Base-by-base conservation (phyloP, 106 monocot genomes). In the Posidonia australis region DNA sequence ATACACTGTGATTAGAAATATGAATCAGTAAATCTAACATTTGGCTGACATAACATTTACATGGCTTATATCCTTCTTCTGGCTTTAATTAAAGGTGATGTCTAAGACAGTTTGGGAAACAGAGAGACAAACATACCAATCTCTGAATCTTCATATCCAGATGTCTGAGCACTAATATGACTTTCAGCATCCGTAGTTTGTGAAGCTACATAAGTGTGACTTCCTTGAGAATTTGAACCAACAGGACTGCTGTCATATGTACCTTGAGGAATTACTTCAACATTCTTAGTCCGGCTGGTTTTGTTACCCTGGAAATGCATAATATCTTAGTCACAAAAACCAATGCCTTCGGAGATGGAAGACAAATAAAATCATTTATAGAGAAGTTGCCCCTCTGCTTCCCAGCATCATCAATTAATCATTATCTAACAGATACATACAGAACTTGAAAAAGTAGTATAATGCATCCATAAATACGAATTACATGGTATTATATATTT, bases 1-100 rank as follows among this genome's bases (percentile, higher is more conserved):
- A 88, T 72, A 89, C 88, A 89, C 89, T 86, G 83, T 92, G 70
- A 87, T 80, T 77, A 68, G 68, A 72, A 88, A 70, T 88, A 84
- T 86, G 84, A 75, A 94, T 86, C 89, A 72, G 72, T 72, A 46
- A 72, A 55, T 72, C 65, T 72, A 56, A 36, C 25, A 22, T 17
- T 62, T 10, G 12, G 26, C 54, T 18, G 63, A 48, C 28, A 49
- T 61, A 44, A 46, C 27, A 68, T 28, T 64, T 26, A 56, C 20
- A 57, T 45, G 46, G 10, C 32, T 51, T 18, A 51, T 13, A 28
- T 24, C 51, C 24, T 68, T 60, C 65, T 17, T 29, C n/a, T n/a
- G n/a, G 49, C 44, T 63, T 70, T 72, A 67, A 56, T 65, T 76
- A 65, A 76, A 64, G n/a, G n/a, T n/a, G n/a, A 53, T 51, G 67